Evolutionary conservation across 179 eudicot genomes (phyloP), one percentile per base, ranked within the genome.

Genomic region (Nepenthes alata): DNA sequence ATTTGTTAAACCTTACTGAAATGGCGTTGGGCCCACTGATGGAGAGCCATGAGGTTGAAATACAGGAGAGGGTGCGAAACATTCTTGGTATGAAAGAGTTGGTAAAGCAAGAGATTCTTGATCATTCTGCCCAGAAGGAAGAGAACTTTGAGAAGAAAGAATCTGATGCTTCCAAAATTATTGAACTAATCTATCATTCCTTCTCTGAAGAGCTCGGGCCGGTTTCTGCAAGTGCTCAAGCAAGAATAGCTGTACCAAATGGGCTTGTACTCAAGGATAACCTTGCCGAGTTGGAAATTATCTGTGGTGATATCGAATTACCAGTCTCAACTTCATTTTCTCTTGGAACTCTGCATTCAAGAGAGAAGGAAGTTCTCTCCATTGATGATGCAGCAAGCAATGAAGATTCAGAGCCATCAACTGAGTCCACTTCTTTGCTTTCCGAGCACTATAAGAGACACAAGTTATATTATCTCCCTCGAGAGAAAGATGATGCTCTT

Each of bases 201-300:
- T 83, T 84, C 34, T 65, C 74, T 12, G 95, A 85, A 67, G 96
- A 91, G 62, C 79, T 91, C 37, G 96, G 90, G 72, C 98, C 96
- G 37, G 79, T 89, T 70, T 77, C 96, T 37, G 53, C 55, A 39
- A 81, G 41, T 83, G 89, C 98, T 72, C 98, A 86, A 78, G 77
- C 80, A 44, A 89, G 73, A 75, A 75, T 91, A 61, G 72, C 83
- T 47, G 34, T 81, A 63, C 95, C 96, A 4, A 83, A 76, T 68
- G 98, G 84, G 59, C 67, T 91, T 54, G 64, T 64, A 37, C 91
- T 89, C 36, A 66, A 68, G 34, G 83, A 84, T 53, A 76, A 80
- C 74, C 95, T 91, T 7, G 44, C 66, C 53, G 85, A 81, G 53
- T 63, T 91, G 81, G 98, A 91, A 16, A 60, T 53, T 15, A 81